These are phyloP conservation scores for Zygoascus bituminiphila DNA, from an alignment of 805 yeast species.

Conservation along the genomic window DNA sequence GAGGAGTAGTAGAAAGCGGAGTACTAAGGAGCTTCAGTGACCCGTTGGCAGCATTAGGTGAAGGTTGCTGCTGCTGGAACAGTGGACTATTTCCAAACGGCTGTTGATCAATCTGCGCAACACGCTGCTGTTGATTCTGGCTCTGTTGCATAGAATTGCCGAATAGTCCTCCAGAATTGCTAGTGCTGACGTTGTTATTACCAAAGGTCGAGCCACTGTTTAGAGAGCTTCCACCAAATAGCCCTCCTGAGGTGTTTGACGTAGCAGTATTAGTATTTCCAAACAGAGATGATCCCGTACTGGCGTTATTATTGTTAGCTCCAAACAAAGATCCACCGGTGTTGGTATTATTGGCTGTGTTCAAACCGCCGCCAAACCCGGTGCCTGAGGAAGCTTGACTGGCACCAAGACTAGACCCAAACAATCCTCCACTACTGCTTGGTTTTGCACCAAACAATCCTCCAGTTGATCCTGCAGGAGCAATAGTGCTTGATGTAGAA, in stretches of 20 bases:
- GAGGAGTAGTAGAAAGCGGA: slow-evolving; percentile 33
- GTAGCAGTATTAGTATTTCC: slow-evolving; percentile 4
- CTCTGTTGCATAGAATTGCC: slow-evolving; percentile 3
- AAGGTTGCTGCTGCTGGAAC: slow-evolving; percentile 29
- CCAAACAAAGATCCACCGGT: slow-evolving; percentile 16
- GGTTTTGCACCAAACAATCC: slow-evolving; percentile 8
- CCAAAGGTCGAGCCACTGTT: slow-evolving; percentile 5
- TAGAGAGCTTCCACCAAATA: slow-evolving; percentile 27
- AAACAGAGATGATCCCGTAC: slow-evolving; percentile 9
- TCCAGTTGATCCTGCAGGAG: slow-evolving; percentile 24
- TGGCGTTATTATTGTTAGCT: neutral
- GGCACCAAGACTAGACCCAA: slow-evolving; percentile 14
- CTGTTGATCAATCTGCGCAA: slow-evolving; percentile 38
- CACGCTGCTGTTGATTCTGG: slow-evolving; percentile 26
- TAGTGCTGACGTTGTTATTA: slow-evolving; percentile 1
- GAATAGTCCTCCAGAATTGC: slow-evolving; percentile 5
- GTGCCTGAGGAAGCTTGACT: slow-evolving; percentile 11
- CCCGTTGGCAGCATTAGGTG: slow-evolving; percentile 21
- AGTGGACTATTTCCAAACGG: slow-evolving; percentile 80
- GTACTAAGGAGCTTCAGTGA: slow-evolving; percentile 38
- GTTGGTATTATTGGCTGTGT: slow-evolving; percentile 3
- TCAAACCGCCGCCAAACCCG: slow-evolving; percentile 6
- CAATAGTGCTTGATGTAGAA: slow-evolving; percentile 22
- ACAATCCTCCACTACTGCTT: slow-evolving; percentile 24
- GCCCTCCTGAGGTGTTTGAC: slow-evolving; percentile 22